Base-by-base conservation (phyloP, 345 rosid genomes). In the Gossypium mustelinum region DNA sequence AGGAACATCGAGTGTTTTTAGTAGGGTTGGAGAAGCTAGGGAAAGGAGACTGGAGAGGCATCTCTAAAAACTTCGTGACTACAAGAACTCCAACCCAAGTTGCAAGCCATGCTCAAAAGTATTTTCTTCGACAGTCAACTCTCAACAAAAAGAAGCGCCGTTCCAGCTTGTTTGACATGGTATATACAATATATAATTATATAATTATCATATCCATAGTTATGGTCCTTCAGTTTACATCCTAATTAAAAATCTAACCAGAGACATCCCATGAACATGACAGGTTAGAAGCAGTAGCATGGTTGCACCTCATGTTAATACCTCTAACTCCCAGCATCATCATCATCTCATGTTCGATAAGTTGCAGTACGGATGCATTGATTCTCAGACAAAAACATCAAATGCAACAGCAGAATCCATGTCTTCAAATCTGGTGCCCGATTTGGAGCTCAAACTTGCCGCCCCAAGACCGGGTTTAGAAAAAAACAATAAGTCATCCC, bases 21-120 rank as follows among this genome's bases (percentile, higher is more conserved):
- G 17, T 78, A 0, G 94, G 94, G 77, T 76, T 90, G 0, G 89
- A 88, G 76, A 86, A 76, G 86, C 86, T 86, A 17, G 94, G 94
- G 55, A 89, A 85, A 55, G 91, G 94, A 47, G 91, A 89, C 22
- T 89, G 94, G 94, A 89, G 92, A 73, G 94, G 92, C 72, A 90
- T 90, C 69, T 85, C 94, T 2, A 84, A 78, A 60, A 80, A 83
- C 80, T 88, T 77, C 39, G 94, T 90, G 25, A 83, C 78, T 4
- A 86, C 94, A 25, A 85, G 94, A 82, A 87, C 91, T 62, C 90
- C 91, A 9, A 89, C 94, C 9, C 94, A 89, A 78, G 94, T 89
- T 68, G 94, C 94, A 0, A 87, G 94, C 45, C 94, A 87, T 80
- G 94, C 94, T 59, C 94, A 89, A 16, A 89, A 89, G 75, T 85